Base-by-base conservation (phyloP, 2,329 filamentous ascomycete species). In the Whalleya microplaca region DNA sequence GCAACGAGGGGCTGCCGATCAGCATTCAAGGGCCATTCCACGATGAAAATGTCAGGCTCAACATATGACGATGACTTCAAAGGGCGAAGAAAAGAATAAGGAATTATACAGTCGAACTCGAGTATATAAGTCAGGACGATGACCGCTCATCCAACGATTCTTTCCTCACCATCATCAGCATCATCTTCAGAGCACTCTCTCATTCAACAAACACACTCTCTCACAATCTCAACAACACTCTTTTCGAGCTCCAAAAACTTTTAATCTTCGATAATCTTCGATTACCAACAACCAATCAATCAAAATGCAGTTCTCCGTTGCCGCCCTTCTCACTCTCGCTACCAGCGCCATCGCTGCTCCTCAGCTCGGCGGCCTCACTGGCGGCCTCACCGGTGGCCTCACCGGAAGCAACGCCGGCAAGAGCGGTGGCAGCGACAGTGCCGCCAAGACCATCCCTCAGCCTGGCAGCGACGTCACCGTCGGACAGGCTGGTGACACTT, bases 261-360 rank as follows among this genome's bases (percentile, higher is more conserved):
- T 59, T 55, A 56, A 51, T 42, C 46, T 51, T 59, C 55, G 54
- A 51, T 42, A 45, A 46, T 47, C 51, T 56, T 59, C 57, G 56
- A 55, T 56, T 55, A 53, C 49, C 62, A 51, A 52, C 55, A 27
- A 27, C 47, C 40, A 62, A 58, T 50, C 55, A 57, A 44, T 64
- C 69, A 76, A 75, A 54, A 79, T 79, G 77, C 76, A 76, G 72
- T 74, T 75, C 72, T 68, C 72, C 51, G 51, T 73, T 59, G 67
- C 69, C 52, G 56, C 72, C 57, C 48, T 71, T 60, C 49, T 76
- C 60, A 70, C 72, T 57, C 63, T 72, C 62, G 71, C 75, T 66
- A 64, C 72, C 50, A 68, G 73, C 63, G 62, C 59, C 48, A 4
- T 66, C 19, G 69, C 63, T 41, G 53, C 53, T 16, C 69, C 69